Percentiles rank a stretch among this genome's conserved stretches.
Conservation (phyloP, 2,329 filamentous ascomycete species). For the Trichophyton schoenleinii region DNA sequence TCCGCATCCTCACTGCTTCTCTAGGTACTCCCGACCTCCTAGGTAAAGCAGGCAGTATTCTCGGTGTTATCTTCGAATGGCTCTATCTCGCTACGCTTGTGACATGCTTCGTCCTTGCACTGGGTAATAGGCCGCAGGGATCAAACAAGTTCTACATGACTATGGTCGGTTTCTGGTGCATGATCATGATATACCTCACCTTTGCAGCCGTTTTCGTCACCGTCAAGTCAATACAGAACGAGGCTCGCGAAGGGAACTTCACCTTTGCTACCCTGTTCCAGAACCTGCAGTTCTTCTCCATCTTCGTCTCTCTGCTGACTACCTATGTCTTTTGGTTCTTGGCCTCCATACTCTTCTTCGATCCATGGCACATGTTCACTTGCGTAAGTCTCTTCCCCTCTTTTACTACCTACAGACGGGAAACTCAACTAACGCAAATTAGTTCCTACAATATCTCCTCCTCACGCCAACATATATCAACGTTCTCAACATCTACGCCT, state of each 20-base stretch:
- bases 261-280: slow-evolving; percentile 61
- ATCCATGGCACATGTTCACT: slow-evolving; percentile 99
- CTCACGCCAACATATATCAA: slow-evolving; percentile 96
- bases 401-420: slow-evolving; percentile 4
- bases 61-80: slow-evolving; percentile 91
- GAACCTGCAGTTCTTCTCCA: slow-evolving; percentile 80
- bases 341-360: slow-evolving; percentile 84
- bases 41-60: slow-evolving; percentile 61
- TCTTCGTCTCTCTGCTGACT: slow-evolving; percentile 82
- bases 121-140: slow-evolving; percentile 89
- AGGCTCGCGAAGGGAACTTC: slow-evolving; percentile 54
- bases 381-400: slow-evolving; percentile 30
- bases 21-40: slow-evolving; percentile 58
- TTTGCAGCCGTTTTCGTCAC: slow-evolving; percentile 94
- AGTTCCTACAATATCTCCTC: slow-evolving; percentile 85
- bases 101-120: slow-evolving; percentile 84
- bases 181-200: slow-evolving; percentile 88
- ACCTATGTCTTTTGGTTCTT: slow-evolving; percentile 91
- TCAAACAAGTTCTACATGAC: slow-evolving; percentile 89
- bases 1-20: slow-evolving; percentile 87
- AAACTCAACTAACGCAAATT: background rate
- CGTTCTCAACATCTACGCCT: slow-evolving; percentile 96
- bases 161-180: slow-evolving; percentile 97
- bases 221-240: slow-evolving; percentile 65
- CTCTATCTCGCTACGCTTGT: slow-evolving; percentile 83